Evolutionary conservation across 2,329 filamentous ascomycete genomes (phyloP).

Genomic region (Lojkania enalia): DNA sequence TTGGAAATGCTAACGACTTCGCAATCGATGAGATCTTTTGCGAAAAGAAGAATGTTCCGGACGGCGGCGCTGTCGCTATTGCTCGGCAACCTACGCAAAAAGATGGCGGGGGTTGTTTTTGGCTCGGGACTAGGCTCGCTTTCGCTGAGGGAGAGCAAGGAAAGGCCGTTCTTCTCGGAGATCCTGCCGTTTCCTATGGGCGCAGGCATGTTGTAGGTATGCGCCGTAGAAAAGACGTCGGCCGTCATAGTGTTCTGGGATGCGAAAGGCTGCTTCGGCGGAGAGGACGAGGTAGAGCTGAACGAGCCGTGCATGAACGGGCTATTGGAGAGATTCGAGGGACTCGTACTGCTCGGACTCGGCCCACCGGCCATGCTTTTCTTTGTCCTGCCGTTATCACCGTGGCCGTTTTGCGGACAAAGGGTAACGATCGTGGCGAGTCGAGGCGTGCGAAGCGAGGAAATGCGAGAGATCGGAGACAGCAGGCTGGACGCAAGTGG

Average conservation of each 20-base stretch:
- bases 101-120: constrained; percentile 45
- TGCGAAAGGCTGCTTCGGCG: constrained; percentile 40
- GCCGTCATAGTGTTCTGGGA: constrained; percentile 44
- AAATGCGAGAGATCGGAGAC: constrained; percentile 20
- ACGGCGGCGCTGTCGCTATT: constrained; percentile 62
- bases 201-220: constrained; percentile 44
- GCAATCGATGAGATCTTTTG: constrained; percentile 63
- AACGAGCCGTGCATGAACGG: constrained; percentile 45
- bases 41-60: constrained; percentile 66
- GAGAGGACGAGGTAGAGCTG: constrained; percentile 46
- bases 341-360: constrained; percentile 48
- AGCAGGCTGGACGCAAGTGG: constrained; percentile 24
- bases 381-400: constrained; percentile 38
- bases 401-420: constrained; percentile 35
- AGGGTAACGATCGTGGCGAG: constrained; percentile 26
- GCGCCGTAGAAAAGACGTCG: constrained; percentile 46
- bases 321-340: constrained; percentile 45
- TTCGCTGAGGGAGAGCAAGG: constrained; percentile 42
- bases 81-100: constrained; percentile 63
- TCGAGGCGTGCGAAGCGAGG: constrained; percentile 24
- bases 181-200: constrained; percentile 48
- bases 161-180: constrained; percentile 40
- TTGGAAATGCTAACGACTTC: constrained; percentile 58
- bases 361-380: constrained; percentile 46
- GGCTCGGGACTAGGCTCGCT: constrained; percentile 30